phyloP scores from a whole-genome alignment of 192 early-diverging fungal genomes.

The Thamnidium elegans region DNA sequence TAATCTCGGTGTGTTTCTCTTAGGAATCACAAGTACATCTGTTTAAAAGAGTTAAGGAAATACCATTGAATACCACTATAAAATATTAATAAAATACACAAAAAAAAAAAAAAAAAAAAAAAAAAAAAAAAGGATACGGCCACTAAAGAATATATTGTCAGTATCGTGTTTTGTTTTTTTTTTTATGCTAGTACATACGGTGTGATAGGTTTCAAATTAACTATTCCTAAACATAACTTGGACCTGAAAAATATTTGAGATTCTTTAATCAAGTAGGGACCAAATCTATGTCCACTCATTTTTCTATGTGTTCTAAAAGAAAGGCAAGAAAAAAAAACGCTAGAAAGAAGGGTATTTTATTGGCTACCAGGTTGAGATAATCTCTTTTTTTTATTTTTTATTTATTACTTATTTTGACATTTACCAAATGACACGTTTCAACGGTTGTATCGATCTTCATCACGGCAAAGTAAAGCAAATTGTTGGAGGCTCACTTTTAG shows the following conservation, averaged over 20 bases:
- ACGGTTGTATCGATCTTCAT: conserved; percentile 99
- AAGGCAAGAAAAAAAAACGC: neutral
- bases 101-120: no score
- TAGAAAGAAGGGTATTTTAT: neutral
- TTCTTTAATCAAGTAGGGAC: conserved; percentile 65
- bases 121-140: conserved; percentile 33
- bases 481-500: conserved; percentile 88
- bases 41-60: neutral
- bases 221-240: conserved; percentile 70
- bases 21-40: conserved; percentile 83
- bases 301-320: neutral
- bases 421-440: conserved; percentile 62
- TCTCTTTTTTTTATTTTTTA: conserved; percentile 1
- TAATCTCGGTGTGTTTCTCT: conserved; percentile 68
- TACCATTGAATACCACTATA: neutral
- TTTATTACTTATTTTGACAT: neutral
- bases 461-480: conserved; percentile 98
- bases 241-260: conserved; percentile 76
- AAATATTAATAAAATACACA: neutral
- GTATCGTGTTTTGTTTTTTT: neutral
- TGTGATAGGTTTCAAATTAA: conserved; percentile 90
- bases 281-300: conserved; percentile 52
- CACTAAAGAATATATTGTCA: conserved; percentile 14
- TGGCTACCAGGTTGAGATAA: neutral
- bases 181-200: conserved; percentile 49